Conservation (phyloP, 352 stramenopile species). For the Globisporangium echinulatum region DNA sequence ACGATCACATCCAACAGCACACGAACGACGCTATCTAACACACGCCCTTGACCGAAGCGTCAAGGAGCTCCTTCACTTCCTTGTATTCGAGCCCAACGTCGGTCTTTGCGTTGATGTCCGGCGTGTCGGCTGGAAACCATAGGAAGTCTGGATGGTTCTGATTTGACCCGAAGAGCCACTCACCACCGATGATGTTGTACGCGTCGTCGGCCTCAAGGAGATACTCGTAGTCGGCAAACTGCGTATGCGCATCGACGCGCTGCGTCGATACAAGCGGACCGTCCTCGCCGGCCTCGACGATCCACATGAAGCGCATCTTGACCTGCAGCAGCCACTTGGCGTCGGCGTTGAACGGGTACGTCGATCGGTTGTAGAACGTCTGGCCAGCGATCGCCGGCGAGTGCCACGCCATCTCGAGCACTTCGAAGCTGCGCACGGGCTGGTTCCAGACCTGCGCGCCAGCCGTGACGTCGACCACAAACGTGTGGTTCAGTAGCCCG, state of each 20-base stretch:
- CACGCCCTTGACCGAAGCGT: constrained; percentile 21
- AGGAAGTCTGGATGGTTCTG: constrained; percentile 62
- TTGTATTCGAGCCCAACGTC: constrained; percentile 39
- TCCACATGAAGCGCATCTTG: constrained; percentile 54
- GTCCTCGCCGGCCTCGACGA: constrained; percentile 47
- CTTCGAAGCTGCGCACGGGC: constrained; percentile 37
- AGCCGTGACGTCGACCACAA: constrained; percentile 46
- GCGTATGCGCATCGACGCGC: constrained; percentile 40
- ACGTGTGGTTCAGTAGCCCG: constrained; percentile 34
- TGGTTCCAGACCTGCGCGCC: constrained; percentile 65
- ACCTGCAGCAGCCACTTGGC: constrained; percentile 46
- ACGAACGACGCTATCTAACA: constrained; percentile 9
- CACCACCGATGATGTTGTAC: constrained; percentile 59
- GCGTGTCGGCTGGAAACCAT: constrained; percentile 48
- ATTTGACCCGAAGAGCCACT: constrained; percentile 54
- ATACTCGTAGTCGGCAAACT: constrained; percentile 61
- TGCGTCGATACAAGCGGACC: constrained; percentile 42
- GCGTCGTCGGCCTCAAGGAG: constrained; percentile 56
- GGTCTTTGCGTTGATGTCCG: constrained; percentile 29
- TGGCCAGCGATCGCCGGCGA: constrained; percentile 27
- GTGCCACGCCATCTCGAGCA: constrained; percentile 36
- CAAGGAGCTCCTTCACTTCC: constrained; percentile 39
- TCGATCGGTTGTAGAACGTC: constrained; percentile 36
- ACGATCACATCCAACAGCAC: no score
- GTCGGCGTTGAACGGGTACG: constrained; percentile 61